Evolutionary conservation across 495 filamentous ascomycete species (phyloP).

Genomic region (Xylona heveae): DNA sequence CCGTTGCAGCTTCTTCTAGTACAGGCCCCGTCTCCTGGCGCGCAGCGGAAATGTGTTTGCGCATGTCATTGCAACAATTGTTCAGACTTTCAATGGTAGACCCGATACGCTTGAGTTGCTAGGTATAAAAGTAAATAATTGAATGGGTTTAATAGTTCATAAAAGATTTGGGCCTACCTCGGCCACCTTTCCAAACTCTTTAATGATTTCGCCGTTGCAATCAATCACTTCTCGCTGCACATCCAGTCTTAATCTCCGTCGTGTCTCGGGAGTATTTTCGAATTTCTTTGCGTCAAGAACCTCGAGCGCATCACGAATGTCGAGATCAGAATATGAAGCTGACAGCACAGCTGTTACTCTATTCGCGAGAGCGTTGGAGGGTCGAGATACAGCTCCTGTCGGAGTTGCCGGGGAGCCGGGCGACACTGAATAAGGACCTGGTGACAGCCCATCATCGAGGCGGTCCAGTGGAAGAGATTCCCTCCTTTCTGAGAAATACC

Average conservation of each 20-base stretch:
- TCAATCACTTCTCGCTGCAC: slow-evolving; percentile 85
- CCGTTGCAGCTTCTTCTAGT: slow-evolving; percentile 52
- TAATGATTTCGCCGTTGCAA: slow-evolving; percentile 78
- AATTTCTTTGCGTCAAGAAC: slow-evolving; percentile 51
- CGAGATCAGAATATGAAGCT: slow-evolving; percentile 76
- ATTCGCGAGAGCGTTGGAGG: slow-evolving; percentile 39
- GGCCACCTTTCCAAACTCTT: slow-evolving; percentile 77
- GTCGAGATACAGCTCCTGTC: slow-evolving; percentile 8
- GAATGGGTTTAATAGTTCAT: neutral
- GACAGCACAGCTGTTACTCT: slow-evolving; percentile 75
- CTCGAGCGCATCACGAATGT: slow-evolving; percentile 69
- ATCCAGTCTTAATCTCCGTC: slow-evolving; percentile 61
- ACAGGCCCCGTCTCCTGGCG: slow-evolving; percentile 54
- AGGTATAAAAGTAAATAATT: slow-evolving; percentile 8
- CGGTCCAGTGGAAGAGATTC: too few relatives aligned
- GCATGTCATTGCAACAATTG: slow-evolving; percentile 62
- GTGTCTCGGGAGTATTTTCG: slow-evolving; percentile 56
- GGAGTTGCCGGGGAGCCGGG: slow-evolving; percentile 10
- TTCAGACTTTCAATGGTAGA: slow-evolving; percentile 58
- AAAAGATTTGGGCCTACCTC: slow-evolving; percentile 20
- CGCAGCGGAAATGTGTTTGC: slow-evolving; percentile 49
- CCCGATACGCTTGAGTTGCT: slow-evolving; percentile 81
- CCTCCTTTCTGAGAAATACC: too few relatives aligned
- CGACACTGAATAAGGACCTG: too few relatives aligned
- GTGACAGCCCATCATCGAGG: too few relatives aligned